Percentiles rank a stretch among this genome's conserved stretches.
Conservation (phyloP, 2,329 filamentous ascomycete species). For the Fusarium sp. region DNA sequence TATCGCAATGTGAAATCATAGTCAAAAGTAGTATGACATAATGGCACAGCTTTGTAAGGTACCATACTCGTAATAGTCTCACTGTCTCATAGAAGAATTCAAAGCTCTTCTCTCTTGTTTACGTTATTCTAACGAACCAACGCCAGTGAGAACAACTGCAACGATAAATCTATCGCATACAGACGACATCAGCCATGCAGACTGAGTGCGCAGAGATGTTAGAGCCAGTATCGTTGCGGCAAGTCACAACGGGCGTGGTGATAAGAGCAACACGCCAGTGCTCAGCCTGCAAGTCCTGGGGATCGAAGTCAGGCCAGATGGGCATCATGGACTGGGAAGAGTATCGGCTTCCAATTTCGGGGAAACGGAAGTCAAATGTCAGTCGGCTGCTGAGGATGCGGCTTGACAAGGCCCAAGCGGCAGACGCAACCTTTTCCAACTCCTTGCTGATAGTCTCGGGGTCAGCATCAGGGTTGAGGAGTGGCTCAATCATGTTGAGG, state of each 20-base stretch:
- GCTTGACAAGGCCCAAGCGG: conserved; percentile 60
- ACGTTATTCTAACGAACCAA: conserved; percentile 5
- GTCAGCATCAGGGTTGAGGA: conserved; percentile 54
- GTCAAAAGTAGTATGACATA: conserved; percentile 20
- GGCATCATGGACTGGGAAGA: conserved; percentile 61
- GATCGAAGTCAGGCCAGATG: conserved; percentile 58
- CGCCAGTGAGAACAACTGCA: not conserved
- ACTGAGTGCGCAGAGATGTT: conserved; percentile 60
- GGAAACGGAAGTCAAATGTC: conserved; percentile 63
- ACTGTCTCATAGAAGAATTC: not conserved
- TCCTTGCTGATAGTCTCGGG: conserved; percentile 57
- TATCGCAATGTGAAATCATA: not conserved
- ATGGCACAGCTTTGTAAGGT: conserved; percentile 13
- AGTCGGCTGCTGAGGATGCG: conserved; percentile 60
- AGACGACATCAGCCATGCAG: conserved; percentile 61
- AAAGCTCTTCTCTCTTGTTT: not conserved
- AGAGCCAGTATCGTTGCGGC: conserved; percentile 63
- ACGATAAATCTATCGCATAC: conserved; percentile 57
- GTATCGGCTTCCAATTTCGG: conserved; percentile 64
- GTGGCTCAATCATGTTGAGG: conserved; percentile 53
- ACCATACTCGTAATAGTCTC: conserved; percentile 19
- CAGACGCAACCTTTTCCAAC: conserved; percentile 56
- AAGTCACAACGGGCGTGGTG: conserved; percentile 66
- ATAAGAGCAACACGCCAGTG: conserved; percentile 67
- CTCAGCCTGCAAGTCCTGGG: conserved; percentile 60